phyloP scores from a whole-genome alignment of 768 basidiomycete genomes.

The Trametopsis cervina region DNA sequence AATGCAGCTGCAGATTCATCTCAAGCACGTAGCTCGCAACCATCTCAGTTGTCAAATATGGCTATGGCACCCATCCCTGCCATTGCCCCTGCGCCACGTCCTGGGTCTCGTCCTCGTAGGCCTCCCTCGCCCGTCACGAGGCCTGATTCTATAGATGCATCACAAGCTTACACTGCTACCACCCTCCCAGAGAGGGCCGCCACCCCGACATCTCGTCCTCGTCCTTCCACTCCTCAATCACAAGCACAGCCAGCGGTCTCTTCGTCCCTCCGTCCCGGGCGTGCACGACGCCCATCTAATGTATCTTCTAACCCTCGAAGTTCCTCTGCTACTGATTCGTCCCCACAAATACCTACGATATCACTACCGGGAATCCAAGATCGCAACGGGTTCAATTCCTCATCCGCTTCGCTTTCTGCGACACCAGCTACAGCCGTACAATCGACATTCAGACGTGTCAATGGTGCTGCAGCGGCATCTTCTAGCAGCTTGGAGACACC shows the following conservation, averaged over 20 bases:
- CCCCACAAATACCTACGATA: conserved; percentile 15
- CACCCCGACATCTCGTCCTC: conserved; percentile 14
- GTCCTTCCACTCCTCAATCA: conserved; percentile 18
- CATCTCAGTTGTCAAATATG: not conserved
- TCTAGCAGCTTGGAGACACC: conserved; percentile 5
- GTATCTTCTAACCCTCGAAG: conserved; percentile 22
- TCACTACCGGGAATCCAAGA: conserved; percentile 2
- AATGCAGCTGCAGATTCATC: conserved; percentile 1
- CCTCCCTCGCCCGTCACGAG: conserved; percentile 1
- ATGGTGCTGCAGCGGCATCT: not conserved
- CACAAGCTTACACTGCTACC: conserved; percentile 6
- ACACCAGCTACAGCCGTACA: not conserved
- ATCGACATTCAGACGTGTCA: conserved; percentile 1
- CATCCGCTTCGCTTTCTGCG: conserved; percentile 1
- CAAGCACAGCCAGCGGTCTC: conserved; percentile 21
- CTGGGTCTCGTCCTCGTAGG: conserved; percentile 7
- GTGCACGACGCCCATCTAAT: conserved; percentile 38
- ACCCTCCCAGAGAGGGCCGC: conserved; percentile 5
- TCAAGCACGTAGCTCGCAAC: not conserved
- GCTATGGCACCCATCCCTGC: conserved; percentile 3
- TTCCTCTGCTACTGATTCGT: conserved; percentile 16
- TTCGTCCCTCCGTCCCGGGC: conserved; percentile 29
- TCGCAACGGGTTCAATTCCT: not conserved
- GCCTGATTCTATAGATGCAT: conserved; percentile 7
- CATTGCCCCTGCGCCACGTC: not conserved